Base-by-base conservation (phyloP, 345 rosid species). In the Turritis glabra region DNA sequence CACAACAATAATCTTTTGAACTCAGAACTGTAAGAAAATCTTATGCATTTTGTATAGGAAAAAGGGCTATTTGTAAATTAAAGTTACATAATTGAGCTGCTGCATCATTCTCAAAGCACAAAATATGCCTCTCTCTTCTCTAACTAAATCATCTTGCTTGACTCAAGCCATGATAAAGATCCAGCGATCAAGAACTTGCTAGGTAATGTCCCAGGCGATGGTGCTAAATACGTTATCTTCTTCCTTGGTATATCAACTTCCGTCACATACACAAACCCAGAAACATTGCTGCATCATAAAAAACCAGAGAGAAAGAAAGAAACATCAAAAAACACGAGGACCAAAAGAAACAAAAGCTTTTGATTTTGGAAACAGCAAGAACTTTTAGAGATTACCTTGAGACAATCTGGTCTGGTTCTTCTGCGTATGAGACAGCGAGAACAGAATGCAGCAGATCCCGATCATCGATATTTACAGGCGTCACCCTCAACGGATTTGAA, bases 381-480 rank as follows among this genome's bases (percentile, higher is more conserved):
- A 67, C 44, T 32, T 23, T 11, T 61, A 21, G 40, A 32, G 38
- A 51, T 23, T 76, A 90, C 97, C 96, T 89, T 21, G 92, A 82
- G 32, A 85, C 78, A 56, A 95, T 89, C 74, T 88, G 86, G 52
- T 92, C 94, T 5, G 91, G 83, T 56, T 87, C 91, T 74, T 83
- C 82, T 56, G 99, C 96, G 59, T 86, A 88, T 21, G 97, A 92
- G 84, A 95, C 88, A 61, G 96, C 97, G 18, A 95, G 96, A 72
- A 95, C 82, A 40, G 85, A 83, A 77, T 95, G 93, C 61, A 87
- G 85, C 68, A 90, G 57, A 75, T 89, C 87, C 46, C 75, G 78
- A 11, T 58, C 71, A 67, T 83, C 89, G 11, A 88, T 72, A 70
- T 75, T 90, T 48, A 85, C 89, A 58, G 87, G 87, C 1, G 89